A percentile compares a stretch with the other conserved stretches of the same genome.
Evolutionary conservation across 129 eudicot genomes (phyloP).

Genomic region (Tanacetum coccineum): DNA sequence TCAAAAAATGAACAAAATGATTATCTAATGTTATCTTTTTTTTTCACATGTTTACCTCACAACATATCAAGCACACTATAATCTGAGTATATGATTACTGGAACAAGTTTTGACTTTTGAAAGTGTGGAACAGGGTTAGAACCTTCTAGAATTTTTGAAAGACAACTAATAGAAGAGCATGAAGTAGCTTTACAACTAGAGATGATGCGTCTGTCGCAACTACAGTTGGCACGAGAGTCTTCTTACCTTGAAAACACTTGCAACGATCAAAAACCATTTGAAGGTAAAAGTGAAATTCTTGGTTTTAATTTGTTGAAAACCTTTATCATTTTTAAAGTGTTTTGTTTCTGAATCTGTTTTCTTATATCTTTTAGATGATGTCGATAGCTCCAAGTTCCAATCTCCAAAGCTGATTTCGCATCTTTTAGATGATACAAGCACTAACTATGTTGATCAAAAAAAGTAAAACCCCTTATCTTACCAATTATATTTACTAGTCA

Average conservation of each 20-base stretch:
- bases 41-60: background rate
- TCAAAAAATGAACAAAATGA: background rate
- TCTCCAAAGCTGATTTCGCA: conserved; percentile 34
- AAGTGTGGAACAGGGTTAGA: conserved; percentile 34
- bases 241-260: conserved; percentile 30
- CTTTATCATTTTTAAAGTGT: background rate
- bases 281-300: conserved; percentile 29
- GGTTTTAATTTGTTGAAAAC: background rate
- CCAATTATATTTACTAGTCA: background rate
- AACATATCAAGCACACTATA: background rate
- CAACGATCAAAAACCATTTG: conserved; percentile 37
- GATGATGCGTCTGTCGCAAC: conserved; percentile 48
- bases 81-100: background rate
- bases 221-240: conserved; percentile 38
- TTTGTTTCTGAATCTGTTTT: background rate
- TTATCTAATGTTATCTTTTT: background rate
- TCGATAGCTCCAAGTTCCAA: conserved; percentile 35
- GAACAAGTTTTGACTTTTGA: background rate
- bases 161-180: conserved; percentile 50
- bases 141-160: conserved; percentile 41
- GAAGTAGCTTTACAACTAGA: conserved; percentile 46
- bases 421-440: conserved; percentile 23
- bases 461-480: conserved; percentile 31
- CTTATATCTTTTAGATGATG: conserved; percentile 16
- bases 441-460: conserved; percentile 34